These are phyloP conservation scores for Cladosporium cucumerinum DNA, from an alignment of 2,329 filamentous ascomycete species.

Conservation along the genomic window DNA sequence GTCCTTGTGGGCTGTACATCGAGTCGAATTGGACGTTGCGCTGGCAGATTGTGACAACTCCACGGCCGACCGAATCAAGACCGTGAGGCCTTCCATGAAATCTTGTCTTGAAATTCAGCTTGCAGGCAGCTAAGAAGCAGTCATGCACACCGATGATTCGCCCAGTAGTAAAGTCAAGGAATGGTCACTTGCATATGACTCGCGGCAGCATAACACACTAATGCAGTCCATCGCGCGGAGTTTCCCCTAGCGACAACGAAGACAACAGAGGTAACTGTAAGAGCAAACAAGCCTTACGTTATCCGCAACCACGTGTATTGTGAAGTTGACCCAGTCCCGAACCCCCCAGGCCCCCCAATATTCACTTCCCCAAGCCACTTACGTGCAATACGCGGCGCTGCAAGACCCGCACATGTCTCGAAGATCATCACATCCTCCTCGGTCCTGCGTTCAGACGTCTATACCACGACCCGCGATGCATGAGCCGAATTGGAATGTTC, in stretches of 20 bases:
- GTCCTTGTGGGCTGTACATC: background rate
- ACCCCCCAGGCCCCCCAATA: background rate
- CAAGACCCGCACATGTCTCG: background rate
- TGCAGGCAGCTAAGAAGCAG: background rate
- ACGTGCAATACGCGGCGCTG: background rate
- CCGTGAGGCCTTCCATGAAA: background rate
- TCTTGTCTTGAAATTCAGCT: background rate
- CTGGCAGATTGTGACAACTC: background rate
- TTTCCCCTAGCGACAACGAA: background rate
- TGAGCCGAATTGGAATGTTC: background rate
- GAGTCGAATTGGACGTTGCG: background rate
- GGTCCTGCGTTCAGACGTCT: background rate
- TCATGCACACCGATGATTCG: background rate
- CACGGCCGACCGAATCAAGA: background rate
- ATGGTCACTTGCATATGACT: background rate
- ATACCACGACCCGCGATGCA: background rate
- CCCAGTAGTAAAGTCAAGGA: background rate
- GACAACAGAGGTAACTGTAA: background rate
- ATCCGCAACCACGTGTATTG: background rate
- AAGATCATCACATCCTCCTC: constrained; percentile 1
- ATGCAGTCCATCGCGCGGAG: background rate
- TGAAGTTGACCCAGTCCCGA: background rate
- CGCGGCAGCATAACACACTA: background rate
- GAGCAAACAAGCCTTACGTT: background rate
- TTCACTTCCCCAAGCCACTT: constrained; percentile 3